Conservation (phyloP, 768 basidiomycete species). For the Amanita subjunquillea region DNA sequence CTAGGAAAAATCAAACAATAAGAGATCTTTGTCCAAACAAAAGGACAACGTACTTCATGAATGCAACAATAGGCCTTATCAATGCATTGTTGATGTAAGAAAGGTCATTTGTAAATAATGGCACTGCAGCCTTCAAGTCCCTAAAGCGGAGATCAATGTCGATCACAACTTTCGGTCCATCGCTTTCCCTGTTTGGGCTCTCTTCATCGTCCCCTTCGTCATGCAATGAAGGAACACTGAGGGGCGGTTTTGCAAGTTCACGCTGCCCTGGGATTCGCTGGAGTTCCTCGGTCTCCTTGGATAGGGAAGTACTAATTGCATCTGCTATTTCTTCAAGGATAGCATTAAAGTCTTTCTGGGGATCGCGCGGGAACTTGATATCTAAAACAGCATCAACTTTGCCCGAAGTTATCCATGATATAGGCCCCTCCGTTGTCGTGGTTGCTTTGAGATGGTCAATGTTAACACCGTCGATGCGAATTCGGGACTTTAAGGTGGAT, state of each 20-base stretch:
- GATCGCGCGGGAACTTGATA: conserved; percentile 90
- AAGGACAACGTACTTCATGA: conserved; percentile 68
- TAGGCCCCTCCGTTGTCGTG: conserved; percentile 74
- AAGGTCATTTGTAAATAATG: conserved; percentile 80
- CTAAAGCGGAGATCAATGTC: conserved; percentile 94
- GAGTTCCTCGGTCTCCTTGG: conserved; percentile 23
- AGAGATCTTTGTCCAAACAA: background rate
- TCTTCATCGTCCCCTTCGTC: conserved; percentile 25
- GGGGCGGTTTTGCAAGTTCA: conserved; percentile 76
- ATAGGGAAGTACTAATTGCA: conserved; percentile 63
- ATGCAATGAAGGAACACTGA: conserved; percentile 48
- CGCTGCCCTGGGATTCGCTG: conserved; percentile 77
- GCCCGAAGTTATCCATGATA: conserved; percentile 97
- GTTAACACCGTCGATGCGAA: conserved; percentile 93
- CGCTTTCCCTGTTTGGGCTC: conserved; percentile 17
- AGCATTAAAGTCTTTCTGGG: conserved; percentile 62
- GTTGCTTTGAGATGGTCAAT: conserved; percentile 90
- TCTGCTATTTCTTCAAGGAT: conserved; percentile 88
- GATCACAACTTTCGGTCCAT: conserved; percentile 51
- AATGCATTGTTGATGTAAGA: conserved; percentile 90
- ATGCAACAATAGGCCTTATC: conserved; percentile 92
- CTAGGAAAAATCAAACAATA: conserved; percentile 28
- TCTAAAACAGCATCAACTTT: conserved; percentile 96
- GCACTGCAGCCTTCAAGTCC: conserved; percentile 92
- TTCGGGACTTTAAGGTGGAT: conserved; percentile 56